phyloP scores from a whole-genome alignment of 2,329 filamentous ascomycete genomes.

The Falciphora oryzae region DNA sequence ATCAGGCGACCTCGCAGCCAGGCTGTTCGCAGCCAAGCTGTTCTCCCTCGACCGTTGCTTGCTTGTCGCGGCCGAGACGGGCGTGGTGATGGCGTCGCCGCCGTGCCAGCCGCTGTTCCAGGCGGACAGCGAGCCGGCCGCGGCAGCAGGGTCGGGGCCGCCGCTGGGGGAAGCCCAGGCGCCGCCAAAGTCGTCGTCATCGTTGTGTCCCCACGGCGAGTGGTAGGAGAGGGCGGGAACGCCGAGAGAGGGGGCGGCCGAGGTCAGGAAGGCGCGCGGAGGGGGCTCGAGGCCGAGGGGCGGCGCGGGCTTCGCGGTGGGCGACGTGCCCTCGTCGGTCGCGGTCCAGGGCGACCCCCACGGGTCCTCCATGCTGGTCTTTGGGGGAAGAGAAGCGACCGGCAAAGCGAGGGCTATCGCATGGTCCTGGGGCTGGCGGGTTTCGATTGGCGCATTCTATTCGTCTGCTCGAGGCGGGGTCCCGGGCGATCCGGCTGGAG shows the following conservation, averaged over 20 bases:
- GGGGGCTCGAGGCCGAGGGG: constrained; percentile 34
- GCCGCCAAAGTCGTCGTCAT: constrained; percentile 30
- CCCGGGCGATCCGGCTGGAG: no score
- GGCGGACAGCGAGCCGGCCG: constrained; percentile 16
- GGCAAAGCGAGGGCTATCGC: constrained; percentile 2
- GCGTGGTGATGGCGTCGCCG: neutral
- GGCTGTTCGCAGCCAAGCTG: constrained; percentile 20
- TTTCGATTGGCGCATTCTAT: neutral
- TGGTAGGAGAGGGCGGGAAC: constrained; percentile 21
- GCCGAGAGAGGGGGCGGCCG: constrained; percentile 22
- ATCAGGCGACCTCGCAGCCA: constrained; percentile 26
- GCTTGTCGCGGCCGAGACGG: neutral
- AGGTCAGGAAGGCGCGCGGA: constrained; percentile 35
- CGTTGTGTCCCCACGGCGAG: constrained; percentile 35
- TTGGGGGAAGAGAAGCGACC: neutral
- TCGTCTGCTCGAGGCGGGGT: no score
- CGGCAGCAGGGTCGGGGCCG: constrained; percentile 19
- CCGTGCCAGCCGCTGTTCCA: constrained; percentile 19
- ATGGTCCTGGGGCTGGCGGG: neutral
- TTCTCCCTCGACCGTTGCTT: constrained; percentile 10
- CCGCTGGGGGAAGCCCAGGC: constrained; percentile 27
- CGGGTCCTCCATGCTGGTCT: constrained; percentile 52
- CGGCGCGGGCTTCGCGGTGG: constrained; percentile 24
- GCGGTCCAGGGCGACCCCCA: constrained; percentile 57
- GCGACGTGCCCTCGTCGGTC: constrained; percentile 24